These are phyloP conservation scores for Fusarium graminum DNA, from an alignment of 2,329 filamentous ascomycete species.

Conservation along the genomic window DNA sequence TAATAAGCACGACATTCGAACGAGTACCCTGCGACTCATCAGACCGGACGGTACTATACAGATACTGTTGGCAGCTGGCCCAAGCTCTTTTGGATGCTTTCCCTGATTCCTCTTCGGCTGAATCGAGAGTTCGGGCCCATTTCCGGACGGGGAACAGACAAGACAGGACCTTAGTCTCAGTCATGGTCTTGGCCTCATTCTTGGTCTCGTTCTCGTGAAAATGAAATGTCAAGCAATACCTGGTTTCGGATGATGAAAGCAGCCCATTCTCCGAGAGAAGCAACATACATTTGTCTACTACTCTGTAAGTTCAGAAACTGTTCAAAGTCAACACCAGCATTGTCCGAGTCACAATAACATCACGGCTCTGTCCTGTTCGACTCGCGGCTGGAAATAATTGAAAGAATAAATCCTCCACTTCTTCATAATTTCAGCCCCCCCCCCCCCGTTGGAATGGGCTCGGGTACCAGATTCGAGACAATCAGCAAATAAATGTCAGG, in stretches of 20 bases:
- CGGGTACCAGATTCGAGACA: slow-evolving; percentile 45
- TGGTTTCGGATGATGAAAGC: slow-evolving; percentile 8
- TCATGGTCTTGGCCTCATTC: slow-evolving; percentile 10
- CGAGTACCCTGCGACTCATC: slow-evolving; percentile 25
- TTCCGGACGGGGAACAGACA: slow-evolving; percentile 23
- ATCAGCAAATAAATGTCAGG: slow-evolving; percentile 7
- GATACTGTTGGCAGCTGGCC: slow-evolving; percentile 13
- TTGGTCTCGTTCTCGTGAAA: slow-evolving; percentile 32
- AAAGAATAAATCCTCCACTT: slow-evolving; percentile 1
- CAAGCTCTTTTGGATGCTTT: slow-evolving; percentile 23
- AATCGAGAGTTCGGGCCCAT: slow-evolving; percentile 22
- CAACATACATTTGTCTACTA: slow-evolving; percentile 3
- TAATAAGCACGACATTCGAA: slow-evolving; percentile 37
- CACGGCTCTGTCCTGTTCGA: slow-evolving; percentile 20
- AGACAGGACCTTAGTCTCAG: slow-evolving; percentile 26
- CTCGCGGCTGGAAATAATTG: slow-evolving; percentile 8
- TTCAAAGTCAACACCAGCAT: neutral
- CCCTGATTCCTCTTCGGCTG: slow-evolving; percentile 25
- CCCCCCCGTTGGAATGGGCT: slow-evolving; percentile 40
- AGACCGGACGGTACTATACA: neutral
- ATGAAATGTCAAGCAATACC: slow-evolving; percentile 14
- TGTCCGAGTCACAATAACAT: slow-evolving; percentile 32
- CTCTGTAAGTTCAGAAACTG: neutral
- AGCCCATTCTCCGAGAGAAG: neutral
- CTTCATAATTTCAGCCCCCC: slow-evolving; percentile 32